Percentiles rank a stretch among this genome's conserved stretches.
Evolutionary conservation across 208 protist genomes (phyloP).

Genomic region (Leishmania guyanensis): DNA sequence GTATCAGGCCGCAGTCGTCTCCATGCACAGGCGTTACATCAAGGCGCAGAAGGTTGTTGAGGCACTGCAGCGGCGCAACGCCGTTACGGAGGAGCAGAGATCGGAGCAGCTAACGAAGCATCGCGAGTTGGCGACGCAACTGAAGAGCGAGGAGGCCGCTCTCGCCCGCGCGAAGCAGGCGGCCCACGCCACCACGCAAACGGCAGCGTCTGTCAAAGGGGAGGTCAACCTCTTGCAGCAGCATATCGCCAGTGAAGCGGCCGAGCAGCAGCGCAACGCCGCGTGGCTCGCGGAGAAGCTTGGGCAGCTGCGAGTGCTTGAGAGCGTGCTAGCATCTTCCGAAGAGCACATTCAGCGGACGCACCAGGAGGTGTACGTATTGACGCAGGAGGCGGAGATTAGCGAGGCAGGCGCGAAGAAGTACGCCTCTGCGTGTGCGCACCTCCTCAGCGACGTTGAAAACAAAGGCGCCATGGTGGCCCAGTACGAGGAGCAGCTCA

Average conservation of each 20-base stretch:
- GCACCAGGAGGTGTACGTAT: slow-evolving; percentile 80
- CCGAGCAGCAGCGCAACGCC: slow-evolving; percentile 66
- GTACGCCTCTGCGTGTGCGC: slow-evolving; percentile 62
- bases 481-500: slow-evolving; percentile 83
- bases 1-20: slow-evolving; percentile 58
- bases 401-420: slow-evolving; percentile 80
- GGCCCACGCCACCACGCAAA: slow-evolving; percentile 49
- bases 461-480: slow-evolving; percentile 72
- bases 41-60: slow-evolving; percentile 69
- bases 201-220: slow-evolving; percentile 37
- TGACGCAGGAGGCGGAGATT: slow-evolving; percentile 89
- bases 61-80: slow-evolving; percentile 71
- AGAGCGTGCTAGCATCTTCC: slow-evolving; percentile 84
- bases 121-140: slow-evolving; percentile 43
- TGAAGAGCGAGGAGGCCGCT: slow-evolving; percentile 58
- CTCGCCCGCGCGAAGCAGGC: slow-evolving; percentile 36
- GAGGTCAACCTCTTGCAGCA: slow-evolving; percentile 85
- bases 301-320: slow-evolving; percentile 84
- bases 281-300: slow-evolving; percentile 84
- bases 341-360: slow-evolving; percentile 88
- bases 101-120: slow-evolving; percentile 54
- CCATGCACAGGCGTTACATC: slow-evolving; percentile 44
- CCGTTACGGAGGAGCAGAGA: slow-evolving; percentile 57
- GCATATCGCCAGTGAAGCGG: slow-evolving; percentile 53
- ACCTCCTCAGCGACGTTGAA: slow-evolving; percentile 91